A percentile compares a stretch with the other conserved stretches of the same genome.
Evolutionary conservation across 768 basidiomycete species (phyloP).

Genomic region (Imleria badia): DNA sequence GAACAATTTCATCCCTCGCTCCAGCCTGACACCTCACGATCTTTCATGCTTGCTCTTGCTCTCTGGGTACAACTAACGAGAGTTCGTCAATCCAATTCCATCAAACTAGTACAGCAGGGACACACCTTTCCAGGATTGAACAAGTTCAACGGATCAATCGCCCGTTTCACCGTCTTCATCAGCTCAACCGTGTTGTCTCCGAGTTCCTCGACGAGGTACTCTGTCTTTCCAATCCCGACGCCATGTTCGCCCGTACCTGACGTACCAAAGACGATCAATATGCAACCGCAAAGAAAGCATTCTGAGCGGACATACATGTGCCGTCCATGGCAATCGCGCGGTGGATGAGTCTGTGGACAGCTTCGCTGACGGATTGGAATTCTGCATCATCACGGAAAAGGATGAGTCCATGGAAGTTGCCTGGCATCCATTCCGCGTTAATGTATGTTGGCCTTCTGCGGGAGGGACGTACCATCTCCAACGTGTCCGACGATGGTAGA

Average conservation of each 20-base stretch:
- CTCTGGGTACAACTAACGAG: constrained; percentile 21
- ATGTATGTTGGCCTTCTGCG: not conserved
- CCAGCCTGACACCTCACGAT: too few species aligned
- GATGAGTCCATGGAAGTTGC: constrained; percentile 50
- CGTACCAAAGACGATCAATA: not conserved
- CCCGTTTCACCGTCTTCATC: constrained; percentile 82
- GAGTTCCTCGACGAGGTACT: constrained; percentile 81
- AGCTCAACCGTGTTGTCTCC: constrained; percentile 79
- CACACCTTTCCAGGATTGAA: constrained; percentile 82
- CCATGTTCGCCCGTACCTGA: constrained; percentile 86
- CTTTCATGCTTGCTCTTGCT: not conserved
- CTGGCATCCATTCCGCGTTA: constrained; percentile 20
- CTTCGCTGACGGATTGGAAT: constrained; percentile 49
- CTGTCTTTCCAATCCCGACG: constrained; percentile 82
- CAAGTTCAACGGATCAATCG: constrained; percentile 76
- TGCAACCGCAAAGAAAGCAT: not conserved
- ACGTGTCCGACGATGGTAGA: constrained; percentile 84
- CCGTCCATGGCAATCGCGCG: constrained; percentile 75
- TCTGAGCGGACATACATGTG: constrained; percentile 52
- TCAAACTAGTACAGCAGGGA: not conserved
- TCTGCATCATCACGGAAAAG: constrained; percentile 62
- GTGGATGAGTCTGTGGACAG: constrained; percentile 69
- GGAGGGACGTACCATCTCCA: constrained; percentile 62
- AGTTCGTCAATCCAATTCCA: not conserved
- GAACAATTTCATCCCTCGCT: too few species aligned